phyloP scores from a whole-genome alignment of 768 basidiomycete species.

The Neoboletus brunneissimus region DNA sequence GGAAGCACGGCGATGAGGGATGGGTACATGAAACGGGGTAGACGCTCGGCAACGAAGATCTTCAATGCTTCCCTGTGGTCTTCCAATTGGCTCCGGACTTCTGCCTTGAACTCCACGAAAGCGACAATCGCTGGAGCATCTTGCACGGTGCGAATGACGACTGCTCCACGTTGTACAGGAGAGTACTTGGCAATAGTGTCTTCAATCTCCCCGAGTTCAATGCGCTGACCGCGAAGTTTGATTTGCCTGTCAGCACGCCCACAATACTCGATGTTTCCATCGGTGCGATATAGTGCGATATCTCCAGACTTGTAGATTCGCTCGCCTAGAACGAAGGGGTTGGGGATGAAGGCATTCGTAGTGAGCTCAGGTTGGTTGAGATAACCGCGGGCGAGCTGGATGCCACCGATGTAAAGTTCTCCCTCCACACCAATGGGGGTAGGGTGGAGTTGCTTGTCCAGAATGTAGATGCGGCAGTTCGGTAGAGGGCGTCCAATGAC shows the following conservation, averaged over 20 bases:
- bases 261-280: constrained; percentile 32
- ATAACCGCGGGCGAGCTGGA: constrained; percentile 22
- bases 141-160: constrained; percentile 28
- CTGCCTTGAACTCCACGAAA: constrained; percentile 26
- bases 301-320: constrained; percentile 34
- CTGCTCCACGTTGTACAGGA: constrained; percentile 19
- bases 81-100: constrained; percentile 12
- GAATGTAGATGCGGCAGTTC: constrained; percentile 28
- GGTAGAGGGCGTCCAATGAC: constrained; percentile 34
- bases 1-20: constrained; percentile 27
- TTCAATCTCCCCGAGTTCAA: constrained; percentile 36
- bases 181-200: constrained; percentile 27
- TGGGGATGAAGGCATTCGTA: constrained; percentile 24
- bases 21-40: constrained; percentile 34
- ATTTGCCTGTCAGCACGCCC: constrained; percentile 35
- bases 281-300: constrained; percentile 25
- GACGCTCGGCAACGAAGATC: constrained; percentile 27
- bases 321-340: constrained; percentile 30
- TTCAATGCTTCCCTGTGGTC: constrained; percentile 22
- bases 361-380: constrained; percentile 30
- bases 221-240: constrained; percentile 34
- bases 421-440: constrained; percentile 30
- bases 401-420: constrained; percentile 23
- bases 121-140: constrained; percentile 31
- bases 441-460: constrained; percentile 28